Evolutionary conservation across 148 eudicot genomes (phyloP).

Genomic region (Rhododendron williamsianum): DNA sequence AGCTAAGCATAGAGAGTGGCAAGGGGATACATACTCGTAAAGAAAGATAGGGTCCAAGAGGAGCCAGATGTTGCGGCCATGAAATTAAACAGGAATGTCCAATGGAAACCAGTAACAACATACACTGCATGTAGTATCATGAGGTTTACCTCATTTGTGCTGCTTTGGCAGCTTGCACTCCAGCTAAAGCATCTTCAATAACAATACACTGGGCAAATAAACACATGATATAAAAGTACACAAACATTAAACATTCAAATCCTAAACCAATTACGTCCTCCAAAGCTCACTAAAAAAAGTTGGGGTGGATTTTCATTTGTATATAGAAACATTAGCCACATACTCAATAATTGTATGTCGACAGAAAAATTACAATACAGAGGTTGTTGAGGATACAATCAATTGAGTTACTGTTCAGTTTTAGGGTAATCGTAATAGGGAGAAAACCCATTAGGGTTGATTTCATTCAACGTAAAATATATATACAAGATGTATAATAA

Average conservation of each 20-base stretch:
- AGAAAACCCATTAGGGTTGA: too few species aligned
- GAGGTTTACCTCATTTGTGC: constrained; percentile 79
- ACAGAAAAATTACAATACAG: neutral
- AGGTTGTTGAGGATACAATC: neutral
- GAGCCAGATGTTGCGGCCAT: neutral
- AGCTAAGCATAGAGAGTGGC: neutral
- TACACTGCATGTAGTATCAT: neutral
- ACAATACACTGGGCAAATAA: constrained; percentile 63
- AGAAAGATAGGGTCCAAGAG: neutral
- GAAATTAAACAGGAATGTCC: constrained; percentile 2
- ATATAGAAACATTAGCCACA: neutral
- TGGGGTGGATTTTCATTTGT: neutral
- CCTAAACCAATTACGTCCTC: neutral
- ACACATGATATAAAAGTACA: constrained; percentile 1
- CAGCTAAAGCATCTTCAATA: constrained; percentile 98
- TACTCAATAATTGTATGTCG: neutral
- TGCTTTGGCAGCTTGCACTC: constrained; percentile 93
- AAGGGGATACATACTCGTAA: neutral
- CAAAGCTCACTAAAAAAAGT: neutral
- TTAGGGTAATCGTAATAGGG: too few species aligned
- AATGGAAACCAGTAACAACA: neutral
- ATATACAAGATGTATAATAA: too few species aligned
- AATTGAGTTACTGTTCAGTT: too few species aligned
- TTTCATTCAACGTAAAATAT: too few species aligned
- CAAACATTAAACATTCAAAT: neutral